Conservation (phyloP, 345 rosid species). For the Eutrema yunnanense region DNA sequence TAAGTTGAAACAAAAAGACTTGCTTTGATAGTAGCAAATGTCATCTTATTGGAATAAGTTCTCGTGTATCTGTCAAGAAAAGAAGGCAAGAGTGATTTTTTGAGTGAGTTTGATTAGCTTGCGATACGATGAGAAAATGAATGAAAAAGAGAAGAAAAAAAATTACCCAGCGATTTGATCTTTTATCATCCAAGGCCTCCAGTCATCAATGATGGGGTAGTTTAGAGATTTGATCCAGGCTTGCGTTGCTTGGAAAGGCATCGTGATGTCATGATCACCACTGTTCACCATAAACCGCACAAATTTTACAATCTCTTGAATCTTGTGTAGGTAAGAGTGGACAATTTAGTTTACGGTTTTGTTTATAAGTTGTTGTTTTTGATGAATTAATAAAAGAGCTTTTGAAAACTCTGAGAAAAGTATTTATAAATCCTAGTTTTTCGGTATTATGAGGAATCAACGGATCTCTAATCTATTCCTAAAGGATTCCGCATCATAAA, state of each 20-base stretch:
- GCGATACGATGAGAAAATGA: background rate
- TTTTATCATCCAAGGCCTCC: slow-evolving; percentile 45
- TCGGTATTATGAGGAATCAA: no score
- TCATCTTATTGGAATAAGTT: slow-evolving; percentile 16
- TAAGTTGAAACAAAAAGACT: background rate
- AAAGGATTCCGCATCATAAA: background rate
- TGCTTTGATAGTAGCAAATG: slow-evolving; percentile 60
- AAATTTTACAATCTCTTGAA: background rate
- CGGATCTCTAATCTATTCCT: no score
- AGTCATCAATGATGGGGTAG: slow-evolving; percentile 40
- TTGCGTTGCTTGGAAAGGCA: slow-evolving; percentile 47
- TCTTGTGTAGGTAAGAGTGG: background rate
- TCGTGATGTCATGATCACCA: slow-evolving; percentile 46
- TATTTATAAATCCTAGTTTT: no score
- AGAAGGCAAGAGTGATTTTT: background rate
- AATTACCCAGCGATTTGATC: slow-evolving; percentile 40
- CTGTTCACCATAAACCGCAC: slow-evolving; percentile 15
- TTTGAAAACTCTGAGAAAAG: no score
- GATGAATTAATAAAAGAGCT: no score
- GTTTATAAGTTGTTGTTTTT: no score
- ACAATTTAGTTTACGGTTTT: background rate
- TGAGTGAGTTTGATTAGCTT: background rate
- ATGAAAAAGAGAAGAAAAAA: background rate
- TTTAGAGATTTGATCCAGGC: slow-evolving; percentile 48
- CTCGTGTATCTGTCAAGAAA: slow-evolving; percentile 39